phyloP scores from a whole-genome alignment of 2,329 filamentous ascomycete species.

The Cladosporium halotolerans region DNA sequence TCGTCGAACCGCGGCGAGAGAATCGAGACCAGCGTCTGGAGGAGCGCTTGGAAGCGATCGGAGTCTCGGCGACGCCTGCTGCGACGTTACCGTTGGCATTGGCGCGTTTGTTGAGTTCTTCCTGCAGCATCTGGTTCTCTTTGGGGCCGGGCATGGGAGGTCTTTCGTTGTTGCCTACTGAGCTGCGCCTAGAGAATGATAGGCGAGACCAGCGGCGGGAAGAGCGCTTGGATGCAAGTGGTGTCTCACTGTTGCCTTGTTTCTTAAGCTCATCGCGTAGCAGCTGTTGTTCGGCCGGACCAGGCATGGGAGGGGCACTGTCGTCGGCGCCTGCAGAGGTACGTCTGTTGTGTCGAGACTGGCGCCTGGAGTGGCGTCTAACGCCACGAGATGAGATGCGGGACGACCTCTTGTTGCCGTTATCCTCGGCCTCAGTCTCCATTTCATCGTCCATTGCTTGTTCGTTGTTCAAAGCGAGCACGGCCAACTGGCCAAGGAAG shows the following conservation, averaged over 20 bases:
- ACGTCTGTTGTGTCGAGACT: conserved; percentile 8
- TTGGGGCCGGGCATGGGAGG: conserved; percentile 8
- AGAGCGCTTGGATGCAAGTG: conserved; percentile 3
- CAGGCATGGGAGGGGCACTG: neutral
- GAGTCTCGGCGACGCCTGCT: neutral
- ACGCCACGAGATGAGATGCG: conserved; percentile 5
- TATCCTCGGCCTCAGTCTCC: conserved; percentile 1
- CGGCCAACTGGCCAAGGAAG: conserved; percentile 3
- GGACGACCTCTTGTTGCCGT: neutral
- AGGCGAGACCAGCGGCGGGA: conserved; percentile 6
- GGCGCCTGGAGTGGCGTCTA: conserved; percentile 3
- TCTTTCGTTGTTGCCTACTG: neutral
- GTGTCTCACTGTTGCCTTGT: neutral
- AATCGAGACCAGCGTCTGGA: neutral
- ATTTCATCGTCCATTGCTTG: neutral
- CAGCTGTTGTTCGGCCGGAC: neutral
- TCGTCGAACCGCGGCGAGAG: conserved; percentile 1
- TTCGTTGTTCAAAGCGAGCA: conserved; percentile 4
- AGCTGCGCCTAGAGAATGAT: conserved; percentile 7
- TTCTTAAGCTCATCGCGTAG: conserved; percentile 5
- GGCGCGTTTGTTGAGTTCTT: conserved; percentile 9
- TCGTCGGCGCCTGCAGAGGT: conserved; percentile 1
- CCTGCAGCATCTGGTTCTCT: conserved; percentile 9
- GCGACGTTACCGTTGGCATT: conserved; percentile 2
- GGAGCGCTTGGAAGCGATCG: neutral